Base-by-base conservation (phyloP, 805 yeast genomes). In the Metschnikowia vanudenii region DNA sequence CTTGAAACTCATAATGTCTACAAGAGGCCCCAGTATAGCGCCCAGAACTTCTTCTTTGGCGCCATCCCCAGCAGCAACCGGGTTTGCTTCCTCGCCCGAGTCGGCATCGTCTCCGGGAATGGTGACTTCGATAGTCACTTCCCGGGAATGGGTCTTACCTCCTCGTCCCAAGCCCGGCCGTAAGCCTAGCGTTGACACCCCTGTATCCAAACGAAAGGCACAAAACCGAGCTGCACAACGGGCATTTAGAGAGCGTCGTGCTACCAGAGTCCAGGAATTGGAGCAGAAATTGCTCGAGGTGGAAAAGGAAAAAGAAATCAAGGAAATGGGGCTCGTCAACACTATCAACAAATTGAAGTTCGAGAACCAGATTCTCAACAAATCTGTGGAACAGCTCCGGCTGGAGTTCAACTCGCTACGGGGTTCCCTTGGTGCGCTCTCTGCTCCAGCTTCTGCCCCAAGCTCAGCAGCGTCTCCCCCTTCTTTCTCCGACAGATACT, bases 221-320 rank as follows among this genome's bases (percentile, higher is more conserved):
- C 97, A 87, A 64, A 90, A 90, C 62, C 71, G 97, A 48, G 96
- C 94, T n/a, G 96, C 97, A 18, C 96, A 91, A 71, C 62, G 96
- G 47, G 95, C 97, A 2, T 88, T 88, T 68, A 71, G 97, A 53
- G 95, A 89, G 63, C 75, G 96, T 53, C 71, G 95, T 57, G 95
- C 96, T 16, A 85, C 86, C 28, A 69, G 90, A 42, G 88, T 89
- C 7, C 81, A 81, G 48, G 95, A 86, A 60, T 71, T 91, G 45
- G 96, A 88, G 62, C 79, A 76, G 42, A 81, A 80, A 64, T 73
- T 85, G 46, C 69, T 76, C 60, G 86, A 79, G 57, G 75, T 83
- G 43, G 92, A 85, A 64, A 76, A 79, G 53, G 91, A 81, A 55
- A 75, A 78, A 47, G 86, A 80, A 33, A 69, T 72, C 41, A 78